These are phyloP conservation scores for Saccharomyces jurei DNA, from an alignment of 805 yeast genomes.

Conservation along the genomic window DNA sequence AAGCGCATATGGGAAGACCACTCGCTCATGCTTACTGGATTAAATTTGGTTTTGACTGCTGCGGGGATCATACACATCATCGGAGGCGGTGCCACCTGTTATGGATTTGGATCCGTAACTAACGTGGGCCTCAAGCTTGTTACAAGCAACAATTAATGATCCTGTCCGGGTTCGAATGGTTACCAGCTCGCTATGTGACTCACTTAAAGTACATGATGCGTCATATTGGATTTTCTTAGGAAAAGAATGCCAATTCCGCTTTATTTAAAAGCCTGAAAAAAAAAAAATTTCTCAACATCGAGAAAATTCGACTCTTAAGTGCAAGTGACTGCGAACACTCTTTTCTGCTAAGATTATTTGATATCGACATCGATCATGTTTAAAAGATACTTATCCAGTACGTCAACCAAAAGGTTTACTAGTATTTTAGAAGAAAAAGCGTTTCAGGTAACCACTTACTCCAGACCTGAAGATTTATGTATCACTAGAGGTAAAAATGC, in stretches of 20 bases:
- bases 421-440: conserved; percentile 10
- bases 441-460: conserved; percentile 63
- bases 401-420: conserved; percentile 8
- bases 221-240: neutral
- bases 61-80: conserved; percentile 27
- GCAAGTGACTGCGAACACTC: conserved; percentile 14
- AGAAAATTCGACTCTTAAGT: conserved; percentile 11
- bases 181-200: conserved; percentile 11
- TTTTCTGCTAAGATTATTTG: neutral
- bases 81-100: conserved; percentile 79
- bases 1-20: conserved; percentile 32
- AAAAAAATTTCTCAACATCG: neutral
- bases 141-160: neutral
- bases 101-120: conserved; percentile 64
- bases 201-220: conserved; percentile 9
- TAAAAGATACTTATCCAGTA: conserved; percentile 14
- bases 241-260: neutral
- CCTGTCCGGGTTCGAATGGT: neutral
- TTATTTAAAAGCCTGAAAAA: neutral
- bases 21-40: conserved; percentile 44
- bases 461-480: conserved; percentile 63
- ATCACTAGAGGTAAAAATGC: conserved; percentile 77
- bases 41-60: conserved; percentile 29
- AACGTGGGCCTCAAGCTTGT: conserved; percentile 17
- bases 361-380: conserved; percentile 7